phyloP scores from a whole-genome alignment of 2,329 filamentous ascomycete genomes.

The Colletotrichum tropicicola region DNA sequence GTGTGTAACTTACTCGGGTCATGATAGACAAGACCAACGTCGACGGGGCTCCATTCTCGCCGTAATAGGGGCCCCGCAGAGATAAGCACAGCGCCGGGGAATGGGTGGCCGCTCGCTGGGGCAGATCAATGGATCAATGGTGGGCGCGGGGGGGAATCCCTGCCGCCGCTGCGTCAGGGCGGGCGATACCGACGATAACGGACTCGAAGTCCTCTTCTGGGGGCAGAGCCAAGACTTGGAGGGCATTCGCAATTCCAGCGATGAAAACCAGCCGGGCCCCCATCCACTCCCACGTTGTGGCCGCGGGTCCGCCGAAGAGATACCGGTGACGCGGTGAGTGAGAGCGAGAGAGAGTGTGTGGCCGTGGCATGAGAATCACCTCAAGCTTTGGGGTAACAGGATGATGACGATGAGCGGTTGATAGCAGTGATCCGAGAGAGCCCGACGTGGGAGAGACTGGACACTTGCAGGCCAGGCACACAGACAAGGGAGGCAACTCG shows the following conservation, averaged over 20 bases:
- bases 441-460: not conserved
- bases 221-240: not conserved
- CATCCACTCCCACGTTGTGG: constrained; percentile 5
- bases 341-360: not conserved
- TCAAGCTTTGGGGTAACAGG: constrained; percentile 28
- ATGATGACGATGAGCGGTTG: not conserved
- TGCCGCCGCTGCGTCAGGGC: constrained; percentile 14
- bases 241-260: too few relatives aligned
- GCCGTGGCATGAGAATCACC: not conserved
- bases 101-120: constrained; percentile 14
- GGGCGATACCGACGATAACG: constrained; percentile 27
- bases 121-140: constrained; percentile 20
- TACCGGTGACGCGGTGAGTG: not conserved
- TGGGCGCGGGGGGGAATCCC: constrained; percentile 18
- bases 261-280: too few relatives aligned
- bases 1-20: constrained; percentile 25
- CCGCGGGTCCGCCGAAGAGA: not conserved
- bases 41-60: not conserved
- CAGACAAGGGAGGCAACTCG: not conserved
- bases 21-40: constrained; percentile 22
- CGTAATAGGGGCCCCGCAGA: constrained; percentile 17
- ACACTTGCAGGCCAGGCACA: not conserved
- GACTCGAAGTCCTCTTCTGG: not conserved
- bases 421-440: constrained; percentile 20
- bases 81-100: constrained; percentile 26